Base-by-base conservation (phyloP, 345 rosid species). In the Anacardium occidentale region DNA sequence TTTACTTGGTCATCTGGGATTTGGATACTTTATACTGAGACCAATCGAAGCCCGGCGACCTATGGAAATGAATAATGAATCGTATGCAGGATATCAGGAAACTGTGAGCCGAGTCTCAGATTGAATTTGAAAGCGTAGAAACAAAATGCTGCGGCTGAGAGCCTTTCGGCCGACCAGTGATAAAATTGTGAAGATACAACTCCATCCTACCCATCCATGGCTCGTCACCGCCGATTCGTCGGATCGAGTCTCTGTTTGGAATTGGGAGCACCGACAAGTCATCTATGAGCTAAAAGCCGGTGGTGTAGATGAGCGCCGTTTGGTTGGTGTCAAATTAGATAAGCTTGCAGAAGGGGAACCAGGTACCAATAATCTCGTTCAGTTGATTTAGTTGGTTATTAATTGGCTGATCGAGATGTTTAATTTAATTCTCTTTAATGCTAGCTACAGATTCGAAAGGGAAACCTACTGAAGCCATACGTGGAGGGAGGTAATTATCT, bases 181-280 rank as follows among this genome's bases (percentile, higher is more conserved):
- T 71, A 96, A 93, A 91, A 84, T 91, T 58, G 97, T 88, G 78
- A 96, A 96, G 90, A 90, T 96, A 52, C 98, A 94, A 68, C 75
- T 96, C 64, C 99, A 96, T 77, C 98, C 99, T 8, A 93, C 99
- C 80, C 98, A 96, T 84, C 96, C 99, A 62, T 96, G 99, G 99
- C 88, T 96, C 26, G 99, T 96, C 45, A 90, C 98, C 0, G 96
- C 97, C 56, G 98, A 96, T 75, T 98, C 94, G 25, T 86, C 91
- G 1, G 99, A 96, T 89, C 92, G 90, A 83, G 96, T 96, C 79
- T 87, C 94, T 47, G 97, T 96, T 59, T 96, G 98, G 99, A 96
- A 96, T 74, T 96, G 97, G 99, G 99, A 96, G 76, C 94, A 96
- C 76, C 98, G 98, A 37, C 99, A 96, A 93, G 90, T 96, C 20